phyloP scores from a whole-genome alignment of 2,329 filamentous ascomycete genomes.

The Arthrobotrys sinensis region DNA sequence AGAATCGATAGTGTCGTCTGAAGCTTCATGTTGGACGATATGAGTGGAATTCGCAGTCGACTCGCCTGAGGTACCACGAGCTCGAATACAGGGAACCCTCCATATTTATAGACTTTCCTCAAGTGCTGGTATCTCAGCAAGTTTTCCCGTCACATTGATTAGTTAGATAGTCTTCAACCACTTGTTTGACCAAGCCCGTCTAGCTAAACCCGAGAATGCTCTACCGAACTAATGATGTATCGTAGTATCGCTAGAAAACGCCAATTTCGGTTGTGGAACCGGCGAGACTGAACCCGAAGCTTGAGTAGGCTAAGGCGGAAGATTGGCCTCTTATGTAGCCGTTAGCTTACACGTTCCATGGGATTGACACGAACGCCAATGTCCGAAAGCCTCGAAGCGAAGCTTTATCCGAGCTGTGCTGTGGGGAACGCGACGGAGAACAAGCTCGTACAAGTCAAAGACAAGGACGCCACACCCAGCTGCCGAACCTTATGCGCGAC shows the following conservation, averaged over 20 bases:
- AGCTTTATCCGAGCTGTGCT: slow-evolving; percentile 20
- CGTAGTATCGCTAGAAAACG: slow-evolving; percentile 30
- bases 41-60: slow-evolving; percentile 14
- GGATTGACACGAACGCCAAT: slow-evolving; percentile 22
- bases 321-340: slow-evolving; percentile 27
- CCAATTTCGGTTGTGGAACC: slow-evolving; percentile 40
- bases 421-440: slow-evolving; percentile 31
- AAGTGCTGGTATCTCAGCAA: background rate
- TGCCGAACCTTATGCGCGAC: slow-evolving; percentile 42
- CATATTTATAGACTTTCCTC: slow-evolving; percentile 38
- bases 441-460: slow-evolving; percentile 27
- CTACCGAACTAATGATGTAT: slow-evolving; percentile 5
- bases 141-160: background rate
- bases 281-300: slow-evolving; percentile 56
- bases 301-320: slow-evolving; percentile 46
- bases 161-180: background rate
- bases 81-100: background rate
- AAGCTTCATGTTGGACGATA: slow-evolving; percentile 44
- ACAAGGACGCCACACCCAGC: slow-evolving; percentile 48
- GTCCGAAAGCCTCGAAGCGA: slow-evolving; percentile 36
- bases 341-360: slow-evolving; percentile 29
- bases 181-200: too few species aligned
- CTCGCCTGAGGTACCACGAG: slow-evolving; percentile 15
- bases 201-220: background rate
- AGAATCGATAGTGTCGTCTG: slow-evolving; percentile 43